A percentile compares a stretch with the other conserved stretches of the same genome.
phyloP scores from a whole-genome alignment of 371 early-diverging fungal species.

The Mortierella sp. region DNA sequence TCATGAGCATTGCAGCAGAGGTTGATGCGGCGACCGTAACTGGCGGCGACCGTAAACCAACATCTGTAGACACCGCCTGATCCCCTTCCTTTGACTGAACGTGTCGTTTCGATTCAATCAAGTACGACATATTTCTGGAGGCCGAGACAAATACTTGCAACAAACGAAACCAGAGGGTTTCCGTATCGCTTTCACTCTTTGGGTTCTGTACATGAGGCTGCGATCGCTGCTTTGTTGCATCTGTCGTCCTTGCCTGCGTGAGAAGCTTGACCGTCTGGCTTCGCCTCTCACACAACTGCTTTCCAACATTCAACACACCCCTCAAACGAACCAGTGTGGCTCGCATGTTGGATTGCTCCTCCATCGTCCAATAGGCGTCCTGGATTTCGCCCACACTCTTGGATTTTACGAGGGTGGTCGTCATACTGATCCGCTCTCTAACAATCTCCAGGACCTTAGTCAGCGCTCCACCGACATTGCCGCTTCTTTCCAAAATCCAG shows the following conservation, averaged over 20 bases:
- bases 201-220: constrained; percentile 4
- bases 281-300: constrained; percentile 65
- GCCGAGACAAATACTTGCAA: constrained; percentile 65
- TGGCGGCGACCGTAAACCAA: not conserved
- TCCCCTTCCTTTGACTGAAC: not conserved
- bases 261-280: constrained; percentile 55
- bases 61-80: constrained; percentile 2
- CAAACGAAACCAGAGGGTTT: constrained; percentile 75
- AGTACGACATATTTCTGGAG: constrained; percentile 46
- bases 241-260: constrained; percentile 19
- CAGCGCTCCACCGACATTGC: constrained; percentile 74
- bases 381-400: constrained; percentile 37
- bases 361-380: constrained; percentile 62
- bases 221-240: not conserved
- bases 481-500: constrained; percentile 82
- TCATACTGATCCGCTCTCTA: constrained; percentile 58
- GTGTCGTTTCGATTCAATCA: constrained; percentile 45
- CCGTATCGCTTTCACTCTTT: constrained; percentile 57
- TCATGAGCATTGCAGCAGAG: constrained; percentile 25
- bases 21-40: constrained; percentile 6
- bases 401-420: constrained; percentile 57
- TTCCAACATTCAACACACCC: constrained; percentile 71
- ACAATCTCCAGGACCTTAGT: constrained; percentile 72
- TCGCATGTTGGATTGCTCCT: constrained; percentile 62
- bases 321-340: constrained; percentile 66